Conservation (phyloP, 78 protist species). For the Isochrysis galbana region DNA sequence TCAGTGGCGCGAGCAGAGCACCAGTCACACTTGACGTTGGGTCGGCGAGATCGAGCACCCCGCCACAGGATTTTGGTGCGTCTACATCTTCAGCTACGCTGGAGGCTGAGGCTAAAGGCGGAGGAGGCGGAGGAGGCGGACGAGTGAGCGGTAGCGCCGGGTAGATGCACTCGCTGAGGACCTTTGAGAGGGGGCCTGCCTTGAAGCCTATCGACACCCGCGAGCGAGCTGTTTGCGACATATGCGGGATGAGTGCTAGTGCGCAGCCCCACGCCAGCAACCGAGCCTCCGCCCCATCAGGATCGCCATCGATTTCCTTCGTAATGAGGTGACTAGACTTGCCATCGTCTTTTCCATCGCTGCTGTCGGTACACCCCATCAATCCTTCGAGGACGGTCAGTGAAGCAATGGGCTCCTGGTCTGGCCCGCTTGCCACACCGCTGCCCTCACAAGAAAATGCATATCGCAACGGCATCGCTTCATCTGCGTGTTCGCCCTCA, state of each 20-base stretch:
- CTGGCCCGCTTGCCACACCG: background rate
- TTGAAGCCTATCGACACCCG: background rate
- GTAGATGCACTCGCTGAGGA: background rate
- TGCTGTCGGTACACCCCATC: no score
- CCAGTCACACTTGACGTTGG: no score
- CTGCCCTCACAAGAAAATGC: background rate
- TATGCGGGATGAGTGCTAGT: background rate
- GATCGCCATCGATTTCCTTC: no score
- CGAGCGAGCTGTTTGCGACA: background rate
- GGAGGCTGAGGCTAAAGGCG: no score
- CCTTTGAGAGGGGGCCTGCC: background rate
- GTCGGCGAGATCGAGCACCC: no score
- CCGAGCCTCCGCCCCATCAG: background rate
- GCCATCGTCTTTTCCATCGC: no score
- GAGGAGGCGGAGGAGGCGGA: no score
- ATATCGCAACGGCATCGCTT: background rate
- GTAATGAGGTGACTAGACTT: no score
- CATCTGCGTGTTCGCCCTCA: background rate
- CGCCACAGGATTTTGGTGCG: background rate
- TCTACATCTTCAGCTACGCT: background rate
- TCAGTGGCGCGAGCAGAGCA: no score
- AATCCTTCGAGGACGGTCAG: background rate
- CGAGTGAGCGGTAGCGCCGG: background rate
- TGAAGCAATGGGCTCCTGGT: background rate
- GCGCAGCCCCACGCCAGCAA: conserved; percentile 3